A percentile compares a stretch with the other conserved stretches of the same genome.
Evolutionary conservation across 352 stramenopile species (phyloP).

Genomic region (Pythium phragmitis): DNA sequence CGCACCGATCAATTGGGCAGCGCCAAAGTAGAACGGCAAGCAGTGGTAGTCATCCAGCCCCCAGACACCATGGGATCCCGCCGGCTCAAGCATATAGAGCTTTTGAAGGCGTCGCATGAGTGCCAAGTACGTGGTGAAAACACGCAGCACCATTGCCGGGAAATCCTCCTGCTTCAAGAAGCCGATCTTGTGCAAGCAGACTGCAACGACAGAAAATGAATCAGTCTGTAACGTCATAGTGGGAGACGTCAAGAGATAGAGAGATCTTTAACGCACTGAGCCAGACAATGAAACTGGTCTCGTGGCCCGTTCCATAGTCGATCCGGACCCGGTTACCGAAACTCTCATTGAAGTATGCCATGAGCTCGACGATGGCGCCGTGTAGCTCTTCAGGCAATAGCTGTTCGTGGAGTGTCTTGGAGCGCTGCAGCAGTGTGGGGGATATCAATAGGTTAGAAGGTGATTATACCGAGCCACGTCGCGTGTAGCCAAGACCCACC

Average conservation of each 20-base stretch:
- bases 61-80: constrained; percentile 98
- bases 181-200: constrained; percentile 87
- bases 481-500: constrained; percentile 27
- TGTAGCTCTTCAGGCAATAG: constrained; percentile 60
- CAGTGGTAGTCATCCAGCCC: constrained; percentile 99
- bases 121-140: constrained; percentile 94
- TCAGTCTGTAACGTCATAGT: not conserved
- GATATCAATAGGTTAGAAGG: not conserved
- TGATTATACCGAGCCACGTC: not conserved
- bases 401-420: constrained; percentile 51
- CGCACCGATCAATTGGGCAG: constrained; percentile 90
- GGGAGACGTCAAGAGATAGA: constrained; percentile 1
- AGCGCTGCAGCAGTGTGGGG: constrained; percentile 36
- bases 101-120: constrained; percentile 94
- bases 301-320: constrained; percentile 99
- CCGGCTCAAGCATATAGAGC: constrained; percentile 98
- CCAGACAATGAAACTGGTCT: constrained; percentile 97
- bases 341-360: constrained; percentile 93
- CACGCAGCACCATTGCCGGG: constrained; percentile 81
- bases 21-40: constrained; percentile 97
- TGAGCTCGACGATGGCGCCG: constrained; percentile 88
- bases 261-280: constrained; percentile 44
- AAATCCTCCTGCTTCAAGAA: constrained; percentile 87
- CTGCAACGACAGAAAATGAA: constrained; percentile 31
- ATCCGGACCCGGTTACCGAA: constrained; percentile 97